Base-by-base conservation (phyloP, 495 filamentous ascomycete species). In the Extremus antarcticus region DNA sequence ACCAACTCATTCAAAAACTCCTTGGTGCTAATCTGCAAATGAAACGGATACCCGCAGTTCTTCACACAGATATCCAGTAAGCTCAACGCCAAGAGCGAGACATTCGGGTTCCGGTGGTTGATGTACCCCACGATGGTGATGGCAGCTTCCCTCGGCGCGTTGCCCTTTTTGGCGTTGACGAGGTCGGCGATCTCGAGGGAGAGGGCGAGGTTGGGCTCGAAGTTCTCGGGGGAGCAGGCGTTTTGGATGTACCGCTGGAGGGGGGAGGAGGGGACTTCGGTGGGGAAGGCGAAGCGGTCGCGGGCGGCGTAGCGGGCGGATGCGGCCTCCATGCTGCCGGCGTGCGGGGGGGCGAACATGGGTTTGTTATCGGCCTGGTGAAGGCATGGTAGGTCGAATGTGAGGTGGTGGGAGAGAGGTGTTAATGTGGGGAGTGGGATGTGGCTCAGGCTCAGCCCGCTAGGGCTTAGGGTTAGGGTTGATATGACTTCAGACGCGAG, bases 1-100 rank as follows among this genome's bases (percentile, higher is more conserved):
- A 98, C 92, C 58, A 98, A 84, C 77, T 98, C 92, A 74, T 97
- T 98, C 54, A 98, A 80, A 64, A 98, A 97, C 63, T 98, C 92
- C 69, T 98, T 98, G 54, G 92, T 97, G 68, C 85, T 88, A 69
- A 98, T 96, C 72, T 98, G 92, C 39, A 98, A 83, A 58, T 98
- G 92, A 70, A 98, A 98, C 17, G 94, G 89, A 71, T 98, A 98
- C 63, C 92, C 92, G 81, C 92, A 98, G 70, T 98, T 98, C 73
- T 98, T 98, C 68, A 96, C 92, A 69, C 90, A 97, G 47, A 97
- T 97, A 66, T 98, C 92, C 65, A 98, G 85, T 51, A 98, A 82
- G 51, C 63, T 73, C 66, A 98, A 78, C 52, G 92, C 94, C 41
- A 97, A 77, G 63, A 97, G 73, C 49, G 90, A 82, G 55, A 98